Percentiles rank a stretch among this genome's conserved stretches.
phyloP scores from a whole-genome alignment of 352 stramenopile species.

The Globisporangium echinulatum region DNA sequence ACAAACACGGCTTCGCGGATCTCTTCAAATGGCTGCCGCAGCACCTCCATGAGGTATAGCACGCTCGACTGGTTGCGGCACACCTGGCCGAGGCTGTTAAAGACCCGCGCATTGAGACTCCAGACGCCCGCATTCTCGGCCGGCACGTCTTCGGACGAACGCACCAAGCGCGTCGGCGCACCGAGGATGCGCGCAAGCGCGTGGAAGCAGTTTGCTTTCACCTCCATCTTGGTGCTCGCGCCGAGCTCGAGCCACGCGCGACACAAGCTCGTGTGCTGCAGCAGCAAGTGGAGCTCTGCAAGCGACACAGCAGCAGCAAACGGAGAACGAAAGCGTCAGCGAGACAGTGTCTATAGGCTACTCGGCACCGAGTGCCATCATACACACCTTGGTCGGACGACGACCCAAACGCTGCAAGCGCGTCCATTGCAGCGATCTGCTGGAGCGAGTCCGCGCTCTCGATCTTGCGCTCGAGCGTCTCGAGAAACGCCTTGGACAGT shows the following conservation, averaged over 20 bases:
- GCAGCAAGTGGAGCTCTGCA: constrained; percentile 58
- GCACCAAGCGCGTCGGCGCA: constrained; percentile 35
- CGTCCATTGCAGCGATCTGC: constrained; percentile 83
- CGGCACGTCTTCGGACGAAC: constrained; percentile 24
- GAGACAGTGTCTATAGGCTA: neutral
- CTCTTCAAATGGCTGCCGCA: constrained; percentile 82
- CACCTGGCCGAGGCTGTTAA: constrained; percentile 51
- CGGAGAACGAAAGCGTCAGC: neutral
- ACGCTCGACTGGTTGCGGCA: constrained; percentile 51
- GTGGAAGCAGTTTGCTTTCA: constrained; percentile 76
- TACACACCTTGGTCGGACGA: constrained; percentile 70
- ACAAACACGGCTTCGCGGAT: constrained; percentile 70
- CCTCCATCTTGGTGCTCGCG: constrained; percentile 52
- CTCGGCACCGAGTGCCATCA: neutral
- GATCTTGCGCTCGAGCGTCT: constrained; percentile 63
- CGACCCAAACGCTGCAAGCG: constrained; percentile 67
- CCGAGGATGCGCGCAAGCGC: constrained; percentile 53
- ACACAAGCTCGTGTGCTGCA: constrained; percentile 66
- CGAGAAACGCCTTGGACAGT: constrained; percentile 73
- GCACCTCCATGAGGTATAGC: constrained; percentile 58
- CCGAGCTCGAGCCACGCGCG: constrained; percentile 50
- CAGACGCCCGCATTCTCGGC: constrained; percentile 60
- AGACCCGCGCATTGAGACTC: constrained; percentile 58
- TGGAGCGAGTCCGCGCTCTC: constrained; percentile 55
- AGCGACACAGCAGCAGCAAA: neutral